Evolutionary conservation across 1,139 yeast genomes (phyloP), one percentile per base, ranked within the genome.

Genomic region (Pichia sp.): DNA sequence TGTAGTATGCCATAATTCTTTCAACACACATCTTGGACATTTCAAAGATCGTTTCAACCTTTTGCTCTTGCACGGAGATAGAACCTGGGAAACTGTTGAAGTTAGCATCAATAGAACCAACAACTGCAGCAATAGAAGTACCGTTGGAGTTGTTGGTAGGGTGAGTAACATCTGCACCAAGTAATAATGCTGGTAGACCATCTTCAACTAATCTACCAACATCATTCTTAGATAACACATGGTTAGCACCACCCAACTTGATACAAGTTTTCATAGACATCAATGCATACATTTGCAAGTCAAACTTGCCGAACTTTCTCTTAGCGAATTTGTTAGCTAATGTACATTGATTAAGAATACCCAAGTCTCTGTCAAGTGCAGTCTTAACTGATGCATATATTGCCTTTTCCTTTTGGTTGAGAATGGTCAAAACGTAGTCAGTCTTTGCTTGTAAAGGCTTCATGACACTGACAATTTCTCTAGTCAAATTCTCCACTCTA

Each of bases 141-240:
- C 45, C 46, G 15, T 47, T 41, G 14, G 46, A 36, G 16, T 45
- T 39, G 14, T 52, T 55, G 15, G 53, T 52, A 21, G 59, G 58
- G 29, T 56, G 60, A 4, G 58, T 51, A 18, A 56, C 60, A 45
- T 56, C 60, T 3, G 57, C 59, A 29, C 60, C 60, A 9, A 55
- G 37, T 17, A 56, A 31, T 25, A 56, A 44, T 16, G 50, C 41
- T 20, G 55, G 52, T 10, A 41, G 29, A 19, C 43, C 40, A 23
- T 47, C 37, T 14, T 44, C 32, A 13, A 45, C 36, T 14, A 46
- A 18, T 29, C 29, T 42, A 24, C 46, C 46, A 26, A 39, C 30
- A 30, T 42, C 42, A 29, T 32, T 27, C 12, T 39, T 34, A 17
- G 49, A 42, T 22, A 49, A 30, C 24, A 44, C 39, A 26, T 49